Conservation (phyloP, 2,329 filamentous ascomycete genomes). For the Penicillium italicum region DNA sequence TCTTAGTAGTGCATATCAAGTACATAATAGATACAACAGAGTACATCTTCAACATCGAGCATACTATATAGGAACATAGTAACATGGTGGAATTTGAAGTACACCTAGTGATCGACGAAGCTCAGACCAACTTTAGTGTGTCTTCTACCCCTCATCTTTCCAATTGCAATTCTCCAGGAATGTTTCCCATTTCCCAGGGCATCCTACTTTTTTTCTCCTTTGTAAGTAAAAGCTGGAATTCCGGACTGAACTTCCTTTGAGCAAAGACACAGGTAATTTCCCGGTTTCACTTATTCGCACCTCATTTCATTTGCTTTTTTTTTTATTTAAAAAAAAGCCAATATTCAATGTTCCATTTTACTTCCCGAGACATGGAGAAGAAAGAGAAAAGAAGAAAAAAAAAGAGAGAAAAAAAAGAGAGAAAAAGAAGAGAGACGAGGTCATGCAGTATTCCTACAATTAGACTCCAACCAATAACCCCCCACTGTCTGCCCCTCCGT, state of each 20-base stretch:
- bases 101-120: conserved; percentile 6
- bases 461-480: conserved; percentile 9
- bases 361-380: background rate
- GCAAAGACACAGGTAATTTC: background rate
- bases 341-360: background rate
- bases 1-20: background rate
- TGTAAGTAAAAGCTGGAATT: background rate
- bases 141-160: conserved; percentile 2
- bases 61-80: background rate
- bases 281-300: background rate
- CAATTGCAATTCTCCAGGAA: background rate
- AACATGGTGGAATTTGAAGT: background rate
- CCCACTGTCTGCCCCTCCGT: conserved; percentile 9
- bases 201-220: background rate
- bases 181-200: too few species aligned
- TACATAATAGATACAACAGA: background rate
- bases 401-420: background rate
- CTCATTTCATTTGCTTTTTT: background rate
- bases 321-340: background rate
- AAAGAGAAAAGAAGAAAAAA: background rate
- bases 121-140: conserved; percentile 3
- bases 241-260: background rate
- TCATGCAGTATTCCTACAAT: conserved; percentile 8
- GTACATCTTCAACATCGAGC: background rate
- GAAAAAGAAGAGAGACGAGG: background rate